Percentiles rank a stretch among this genome's conserved stretches.
These are phyloP conservation scores for Yamadazyma atmosphaerica DNA, from an alignment of 1,139 yeast species.

Conservation along the genomic window DNA sequence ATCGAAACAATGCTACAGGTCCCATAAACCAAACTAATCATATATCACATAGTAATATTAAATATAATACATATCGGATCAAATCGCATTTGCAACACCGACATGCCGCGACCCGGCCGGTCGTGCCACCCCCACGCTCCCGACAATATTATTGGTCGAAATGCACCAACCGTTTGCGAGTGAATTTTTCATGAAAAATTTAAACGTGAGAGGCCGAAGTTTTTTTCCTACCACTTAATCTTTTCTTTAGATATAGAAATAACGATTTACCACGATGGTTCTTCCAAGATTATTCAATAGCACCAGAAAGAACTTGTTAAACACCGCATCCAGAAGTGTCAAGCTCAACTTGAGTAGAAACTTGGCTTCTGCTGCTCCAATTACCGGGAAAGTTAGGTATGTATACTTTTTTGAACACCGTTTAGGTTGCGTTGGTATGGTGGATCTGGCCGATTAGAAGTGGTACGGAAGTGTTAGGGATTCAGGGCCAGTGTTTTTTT, in stretches of 20 bases:
- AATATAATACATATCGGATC: no score
- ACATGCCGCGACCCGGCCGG: constrained; percentile 1
- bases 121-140: constrained; percentile 8
- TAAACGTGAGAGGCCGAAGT: constrained; percentile 10
- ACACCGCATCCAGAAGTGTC: constrained; percentile 75
- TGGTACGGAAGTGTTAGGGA: no score
- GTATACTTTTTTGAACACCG: constrained; percentile 29
- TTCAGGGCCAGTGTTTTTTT: no score
- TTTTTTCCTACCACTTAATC: constrained; percentile 8
- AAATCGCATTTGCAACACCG: no score
- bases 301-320: constrained; percentile 80
- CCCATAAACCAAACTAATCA: no score
- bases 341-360: constrained; percentile 72
- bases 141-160: not conserved
- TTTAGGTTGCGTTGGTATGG: not conserved
- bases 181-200: constrained; percentile 1
- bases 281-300: constrained; percentile 91
- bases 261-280: constrained; percentile 45
- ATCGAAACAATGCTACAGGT: constrained; percentile 4
- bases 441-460: not conserved
- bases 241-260: constrained; percentile 9
- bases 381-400: constrained; percentile 88
- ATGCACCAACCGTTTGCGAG: not conserved
- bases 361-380: constrained; percentile 84
- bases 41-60: no score